Percentiles rank a stretch among this genome's conserved stretches.
Conservation (phyloP, 2,329 filamentous ascomycete species). For the Aureobasidium subglaciale region DNA sequence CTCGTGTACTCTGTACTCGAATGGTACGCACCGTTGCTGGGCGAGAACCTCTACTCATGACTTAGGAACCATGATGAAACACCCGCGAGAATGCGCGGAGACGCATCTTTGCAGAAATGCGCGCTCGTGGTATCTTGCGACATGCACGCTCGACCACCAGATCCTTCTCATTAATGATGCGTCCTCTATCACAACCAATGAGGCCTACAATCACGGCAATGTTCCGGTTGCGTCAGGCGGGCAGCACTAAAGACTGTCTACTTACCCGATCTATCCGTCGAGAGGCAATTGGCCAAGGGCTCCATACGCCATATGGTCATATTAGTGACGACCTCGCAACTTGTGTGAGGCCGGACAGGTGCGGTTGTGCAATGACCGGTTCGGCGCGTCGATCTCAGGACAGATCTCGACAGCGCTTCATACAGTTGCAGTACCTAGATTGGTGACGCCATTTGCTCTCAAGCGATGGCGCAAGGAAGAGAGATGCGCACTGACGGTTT, state of each 20-base stretch:
- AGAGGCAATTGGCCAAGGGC: neutral
- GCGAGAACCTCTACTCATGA: slow-evolving; percentile 13
- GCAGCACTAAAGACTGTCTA: neutral
- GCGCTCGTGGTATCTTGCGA: neutral
- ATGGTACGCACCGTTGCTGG: slow-evolving; percentile 7
- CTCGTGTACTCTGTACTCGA: neutral
- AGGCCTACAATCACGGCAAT: neutral
- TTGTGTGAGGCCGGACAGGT: too few relatives aligned
- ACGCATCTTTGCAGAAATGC: slow-evolving; percentile 4
- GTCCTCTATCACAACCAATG: neutral
- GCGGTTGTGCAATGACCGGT: neutral
- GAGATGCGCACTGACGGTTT: slow-evolving; percentile 1
- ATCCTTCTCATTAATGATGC: neutral
- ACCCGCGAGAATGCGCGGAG: slow-evolving; percentile 4
- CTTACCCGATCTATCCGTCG: neutral
- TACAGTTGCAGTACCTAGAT: neutral
- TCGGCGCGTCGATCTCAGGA: neutral
- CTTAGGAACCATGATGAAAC: slow-evolving; percentile 10
- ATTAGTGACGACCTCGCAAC: neutral
- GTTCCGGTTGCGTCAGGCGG: neutral
- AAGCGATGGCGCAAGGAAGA: slow-evolving; percentile 8
- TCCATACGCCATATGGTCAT: neutral
- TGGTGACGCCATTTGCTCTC: slow-evolving; percentile 12
- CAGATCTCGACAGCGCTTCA: neutral
- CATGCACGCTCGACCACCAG: slow-evolving; percentile 7